These are phyloP conservation scores for Tulasnella sp. DNA, from an alignment of 768 basidiomycete species.

Conservation along the genomic window DNA sequence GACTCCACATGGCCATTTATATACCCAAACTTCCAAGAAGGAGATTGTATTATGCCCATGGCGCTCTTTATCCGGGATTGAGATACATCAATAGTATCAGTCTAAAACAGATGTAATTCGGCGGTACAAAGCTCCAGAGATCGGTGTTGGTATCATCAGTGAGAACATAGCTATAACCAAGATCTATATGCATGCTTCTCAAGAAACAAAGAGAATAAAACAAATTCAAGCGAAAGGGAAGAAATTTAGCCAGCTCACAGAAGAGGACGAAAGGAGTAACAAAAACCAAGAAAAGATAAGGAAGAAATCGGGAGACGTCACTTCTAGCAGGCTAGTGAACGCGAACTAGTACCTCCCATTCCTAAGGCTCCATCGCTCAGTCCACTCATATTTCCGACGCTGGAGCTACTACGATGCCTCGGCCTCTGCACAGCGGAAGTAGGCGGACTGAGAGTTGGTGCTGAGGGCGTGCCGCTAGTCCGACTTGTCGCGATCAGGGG, in stretches of 20 bases:
- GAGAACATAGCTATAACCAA: too few relatives aligned
- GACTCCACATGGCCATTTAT: too few relatives aligned
- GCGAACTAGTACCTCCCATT: background rate
- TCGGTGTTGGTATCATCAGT: too few relatives aligned
- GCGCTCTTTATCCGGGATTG: too few relatives aligned
- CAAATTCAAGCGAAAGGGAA: background rate
- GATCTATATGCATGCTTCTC: too few relatives aligned
- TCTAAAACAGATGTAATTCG: too few relatives aligned
- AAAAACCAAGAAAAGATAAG: too few relatives aligned
- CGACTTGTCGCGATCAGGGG: background rate
- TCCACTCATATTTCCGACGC: background rate
- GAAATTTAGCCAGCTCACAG: background rate
- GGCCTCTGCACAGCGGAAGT: background rate
- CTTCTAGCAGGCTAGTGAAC: background rate
- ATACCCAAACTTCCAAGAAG: too few relatives aligned
- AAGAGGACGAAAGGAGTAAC: background rate
- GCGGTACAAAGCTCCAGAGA: too few relatives aligned
- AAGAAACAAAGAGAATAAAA: constrained; percentile 1
- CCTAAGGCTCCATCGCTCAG: background rate
- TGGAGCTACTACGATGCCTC: background rate
- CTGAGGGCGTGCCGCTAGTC: background rate
- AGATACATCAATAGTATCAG: too few relatives aligned
- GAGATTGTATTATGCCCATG: too few relatives aligned
- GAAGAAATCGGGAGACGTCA: too few relatives aligned
- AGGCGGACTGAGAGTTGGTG: background rate